Conservation (phyloP, 1,284 basidiomycete genomes). For the Neotropicomus parvogracilis region DNA sequence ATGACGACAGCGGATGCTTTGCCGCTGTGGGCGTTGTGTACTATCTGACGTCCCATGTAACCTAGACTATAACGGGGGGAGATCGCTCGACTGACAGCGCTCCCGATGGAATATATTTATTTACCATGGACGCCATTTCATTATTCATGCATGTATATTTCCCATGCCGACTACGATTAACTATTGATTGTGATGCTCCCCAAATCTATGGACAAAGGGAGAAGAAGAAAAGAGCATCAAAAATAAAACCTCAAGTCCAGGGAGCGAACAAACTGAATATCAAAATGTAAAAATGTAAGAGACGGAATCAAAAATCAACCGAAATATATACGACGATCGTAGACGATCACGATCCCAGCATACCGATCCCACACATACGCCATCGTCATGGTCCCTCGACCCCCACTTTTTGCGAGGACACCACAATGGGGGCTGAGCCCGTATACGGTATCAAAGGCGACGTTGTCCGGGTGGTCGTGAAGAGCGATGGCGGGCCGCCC, state of each 20-base stretch:
- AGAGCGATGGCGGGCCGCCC: constrained; percentile 13
- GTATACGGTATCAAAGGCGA: constrained; percentile 28
- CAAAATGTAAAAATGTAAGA: neutral
- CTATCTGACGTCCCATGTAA: constrained; percentile 10
- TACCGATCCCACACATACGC: neutral
- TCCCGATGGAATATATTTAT: constrained; percentile 15
- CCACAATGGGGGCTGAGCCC: constrained; percentile 2
- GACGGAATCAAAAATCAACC: neutral
- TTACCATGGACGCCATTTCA: neutral
- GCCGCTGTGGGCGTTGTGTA: neutral
- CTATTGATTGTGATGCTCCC: constrained; percentile 1
- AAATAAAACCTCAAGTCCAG: neutral
- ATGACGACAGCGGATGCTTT: neutral
- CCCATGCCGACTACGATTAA: constrained; percentile 8
- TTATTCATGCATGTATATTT: constrained; percentile 10
- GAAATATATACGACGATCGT: neutral
- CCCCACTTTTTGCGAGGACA: constrained; percentile 21
- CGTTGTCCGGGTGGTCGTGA: constrained; percentile 19
- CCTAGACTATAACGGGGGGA: neutral
- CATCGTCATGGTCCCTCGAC: constrained; percentile 19
- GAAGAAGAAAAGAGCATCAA: constrained; percentile 3
- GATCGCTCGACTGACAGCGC: constrained; percentile 9
- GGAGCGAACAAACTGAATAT: neutral
- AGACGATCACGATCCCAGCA: too few relatives aligned
- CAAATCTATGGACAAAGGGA: constrained; percentile 9